phyloP scores from a whole-genome alignment of 305 asterid species.

The Vinca major region DNA sequence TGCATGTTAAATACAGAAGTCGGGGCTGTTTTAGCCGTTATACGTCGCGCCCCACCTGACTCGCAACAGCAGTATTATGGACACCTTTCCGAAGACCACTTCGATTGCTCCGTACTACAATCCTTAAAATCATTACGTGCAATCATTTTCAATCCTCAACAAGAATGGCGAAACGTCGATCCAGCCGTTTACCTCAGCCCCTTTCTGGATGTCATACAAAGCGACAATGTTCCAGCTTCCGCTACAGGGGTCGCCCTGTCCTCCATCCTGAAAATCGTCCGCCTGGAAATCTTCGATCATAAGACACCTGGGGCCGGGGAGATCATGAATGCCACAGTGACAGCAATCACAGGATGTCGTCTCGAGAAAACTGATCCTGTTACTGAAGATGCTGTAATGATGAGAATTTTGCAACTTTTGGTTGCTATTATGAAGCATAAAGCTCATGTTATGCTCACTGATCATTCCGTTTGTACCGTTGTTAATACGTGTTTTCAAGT shows the following conservation, averaged over 20 bases:
- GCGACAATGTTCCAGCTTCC: slow-evolving; percentile 67
- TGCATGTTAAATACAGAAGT: slow-evolving; percentile 90
- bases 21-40: slow-evolving; percentile 79
- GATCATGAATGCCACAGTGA: slow-evolving; percentile 41
- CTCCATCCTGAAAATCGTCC: slow-evolving; percentile 61
- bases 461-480: slow-evolving; percentile 64
- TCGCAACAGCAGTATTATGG: slow-evolving; percentile 34
- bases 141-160: slow-evolving; percentile 63
- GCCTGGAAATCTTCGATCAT: slow-evolving; percentile 54
- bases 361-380: slow-evolving; percentile 62
- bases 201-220: slow-evolving; percentile 71
- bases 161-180: slow-evolving; percentile 64
- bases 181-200: slow-evolving; percentile 64
- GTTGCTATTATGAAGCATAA: slow-evolving; percentile 58
- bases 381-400: slow-evolving; percentile 74
- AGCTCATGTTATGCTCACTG: slow-evolving; percentile 59
- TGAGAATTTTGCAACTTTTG: slow-evolving; percentile 63
- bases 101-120: slow-evolving; percentile 45
- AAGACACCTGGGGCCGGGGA: slow-evolving; percentile 55
- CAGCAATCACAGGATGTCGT: slow-evolving; percentile 63
- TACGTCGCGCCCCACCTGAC: slow-evolving; percentile 52
- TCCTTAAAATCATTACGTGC: slow-evolving; percentile 60
- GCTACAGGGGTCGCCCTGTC: slow-evolving; percentile 78
- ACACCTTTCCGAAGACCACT: slow-evolving; percentile 34
- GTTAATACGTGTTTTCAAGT: slow-evolving; percentile 91